Conservation (phyloP, 371 early-diverging fungal genomes). For the Mucor racemosus region DNA sequence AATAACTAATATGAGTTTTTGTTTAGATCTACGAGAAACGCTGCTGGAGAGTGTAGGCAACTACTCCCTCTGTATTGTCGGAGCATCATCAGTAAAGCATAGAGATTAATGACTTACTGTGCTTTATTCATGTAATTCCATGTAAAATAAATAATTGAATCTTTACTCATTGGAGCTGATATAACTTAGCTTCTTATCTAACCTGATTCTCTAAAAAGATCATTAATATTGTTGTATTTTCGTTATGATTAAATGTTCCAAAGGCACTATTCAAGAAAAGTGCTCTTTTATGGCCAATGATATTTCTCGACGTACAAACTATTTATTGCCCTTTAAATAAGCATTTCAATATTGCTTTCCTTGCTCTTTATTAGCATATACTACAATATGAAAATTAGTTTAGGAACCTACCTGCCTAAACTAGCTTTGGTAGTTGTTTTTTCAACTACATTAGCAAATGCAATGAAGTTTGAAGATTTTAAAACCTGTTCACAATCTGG, state of each 20-base stretch:
- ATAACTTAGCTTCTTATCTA: no score
- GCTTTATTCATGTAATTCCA: not conserved
- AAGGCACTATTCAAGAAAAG: not conserved
- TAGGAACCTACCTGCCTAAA: conserved; percentile 15
- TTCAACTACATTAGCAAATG: conserved; percentile 8
- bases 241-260: not conserved
- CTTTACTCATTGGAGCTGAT: no score
- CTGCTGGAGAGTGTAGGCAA: no score
- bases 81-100: no score
- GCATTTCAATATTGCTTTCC: not conserved
- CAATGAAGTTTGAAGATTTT: conserved; percentile 79
- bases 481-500: conserved; percentile 87
- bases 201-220: no score
- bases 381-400: conserved; percentile 14
- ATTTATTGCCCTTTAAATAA: not conserved
- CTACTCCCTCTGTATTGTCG: no score
- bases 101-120: not conserved
- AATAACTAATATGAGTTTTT: no score
- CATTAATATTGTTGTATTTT: no score
- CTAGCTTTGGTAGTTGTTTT: conserved; percentile 19
- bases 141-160: not conserved
- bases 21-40: no score
- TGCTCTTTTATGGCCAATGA: not conserved
- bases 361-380: not conserved
- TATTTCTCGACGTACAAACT: not conserved